Evolutionary conservation across 805 yeast genomes (phyloP), one percentile per base, ranked within the genome.

Genomic region (Zygosaccharomyces bisporus): DNA sequence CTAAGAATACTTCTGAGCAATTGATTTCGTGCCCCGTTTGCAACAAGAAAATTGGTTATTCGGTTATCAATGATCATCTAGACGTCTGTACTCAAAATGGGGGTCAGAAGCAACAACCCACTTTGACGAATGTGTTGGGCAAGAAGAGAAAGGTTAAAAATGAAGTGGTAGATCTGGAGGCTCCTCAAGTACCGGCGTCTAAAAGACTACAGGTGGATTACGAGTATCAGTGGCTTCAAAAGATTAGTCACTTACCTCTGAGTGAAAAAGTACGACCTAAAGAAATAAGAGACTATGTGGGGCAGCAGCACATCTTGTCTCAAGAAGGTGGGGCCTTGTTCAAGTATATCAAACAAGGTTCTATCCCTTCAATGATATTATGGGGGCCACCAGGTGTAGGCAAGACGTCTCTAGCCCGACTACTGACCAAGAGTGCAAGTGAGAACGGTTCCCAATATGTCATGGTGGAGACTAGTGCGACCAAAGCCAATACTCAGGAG

Each of bases 341-440:
- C 20, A 81, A 81, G 35, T 85, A 85, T 48, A 71, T 90, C 1
- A 72, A 74, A 29, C 66, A 75, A 14, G 64, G 83, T n/a, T 69
- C 72, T 37, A 69, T 86, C 6, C 97, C 97, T 1, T 88, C 96
- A 0, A 74, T 93, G 79, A 79, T 93, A 1, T 67, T 93, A 4
- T 85, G 93, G 86, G 99, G 99, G 0, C 95, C 95, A 0, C 95
- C 97, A 1, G 99, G 99, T 0, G 90, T 88, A 2, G 91, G 72
- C 0, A 93, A 93, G 60, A 93, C 99, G 0, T 83, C 96, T 0
- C 60, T 93, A 20, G 93, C 95, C 0, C 63, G 84, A n/a, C 59
- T 75, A 14, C 51, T 73, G 6, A 55, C 72, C 4, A 53, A 57
- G 23, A 52, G 57, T 0, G 63, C 68, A 6, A 46, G 46, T 19